Percentiles rank a stretch among this genome's conserved stretches.
Conservation (phyloP, 208 protist species). For the Wallacemonas sp. region DNA sequence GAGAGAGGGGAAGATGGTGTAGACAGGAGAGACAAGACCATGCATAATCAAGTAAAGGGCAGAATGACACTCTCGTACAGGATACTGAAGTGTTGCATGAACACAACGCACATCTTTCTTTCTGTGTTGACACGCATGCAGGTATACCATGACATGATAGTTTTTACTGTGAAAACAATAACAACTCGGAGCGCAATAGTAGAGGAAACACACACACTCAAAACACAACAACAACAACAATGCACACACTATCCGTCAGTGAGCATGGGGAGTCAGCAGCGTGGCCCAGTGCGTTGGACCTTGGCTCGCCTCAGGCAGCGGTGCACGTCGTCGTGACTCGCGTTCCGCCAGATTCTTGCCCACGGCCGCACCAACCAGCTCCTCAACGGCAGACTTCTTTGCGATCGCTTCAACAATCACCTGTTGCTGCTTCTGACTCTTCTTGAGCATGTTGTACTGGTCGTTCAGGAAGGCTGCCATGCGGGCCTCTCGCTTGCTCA, state of each 20-base stretch:
- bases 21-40: too few species aligned
- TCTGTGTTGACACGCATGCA: too few species aligned
- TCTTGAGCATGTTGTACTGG: conserved; percentile 84
- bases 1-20: too few species aligned
- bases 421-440: conserved; percentile 67
- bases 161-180: neutral
- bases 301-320: conserved; percentile 41
- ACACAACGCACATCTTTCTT: too few species aligned
- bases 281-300: conserved; percentile 37
- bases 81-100: too few species aligned
- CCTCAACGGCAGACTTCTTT: conserved; percentile 39
- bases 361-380: conserved; percentile 45
- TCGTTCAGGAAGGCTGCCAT: conserved; percentile 86
- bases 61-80: too few species aligned
- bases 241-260: neutral
- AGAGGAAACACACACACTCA: neutral
- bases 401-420: conserved; percentile 31
- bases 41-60: too few species aligned
- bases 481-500: conserved; percentile 80
- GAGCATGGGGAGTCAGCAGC: conserved; percentile 18
- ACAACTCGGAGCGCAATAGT: too few species aligned
- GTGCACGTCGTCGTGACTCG: conserved; percentile 40
- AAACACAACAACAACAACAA: neutral
- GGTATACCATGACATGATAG: too few species aligned
- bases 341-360: conserved; percentile 27